Percentiles rank a stretch among this genome's conserved stretches.
Conservation (phyloP, 768 basidiomycete genomes). For the Amanita jacksonii region DNA sequence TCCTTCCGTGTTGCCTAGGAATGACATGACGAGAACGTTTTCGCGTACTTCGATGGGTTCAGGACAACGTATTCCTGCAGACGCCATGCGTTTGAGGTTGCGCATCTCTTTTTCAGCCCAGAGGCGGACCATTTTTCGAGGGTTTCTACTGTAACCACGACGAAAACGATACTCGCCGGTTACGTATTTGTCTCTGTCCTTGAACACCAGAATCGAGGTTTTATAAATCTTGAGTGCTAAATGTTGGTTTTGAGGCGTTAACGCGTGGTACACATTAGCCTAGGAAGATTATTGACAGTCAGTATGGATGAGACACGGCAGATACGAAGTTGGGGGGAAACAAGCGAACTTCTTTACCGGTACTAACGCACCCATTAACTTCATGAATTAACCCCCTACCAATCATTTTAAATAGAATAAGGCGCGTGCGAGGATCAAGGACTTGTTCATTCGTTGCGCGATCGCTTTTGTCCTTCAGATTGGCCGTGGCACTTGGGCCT, state of each 20-base stretch:
- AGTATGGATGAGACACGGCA: slow-evolving; percentile 2
- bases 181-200: slow-evolving; percentile 95
- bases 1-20: slow-evolving; percentile 73
- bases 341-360: slow-evolving; percentile 83
- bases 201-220: slow-evolving; percentile 95
- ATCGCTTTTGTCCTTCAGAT: slow-evolving; percentile 92
- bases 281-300: slow-evolving; percentile 20
- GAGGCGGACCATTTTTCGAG: slow-evolving; percentile 95
- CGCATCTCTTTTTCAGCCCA: slow-evolving; percentile 99
- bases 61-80: slow-evolving; percentile 82
- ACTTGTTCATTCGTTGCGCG: slow-evolving; percentile 97
- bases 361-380: slow-evolving; percentile 94
- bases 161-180: slow-evolving; percentile 94
- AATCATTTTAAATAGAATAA: slow-evolving; percentile 95
- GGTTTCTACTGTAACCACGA: slow-evolving; percentile 84
- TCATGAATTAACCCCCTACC: slow-evolving; percentile 80
- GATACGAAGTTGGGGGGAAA: slow-evolving; percentile 5
- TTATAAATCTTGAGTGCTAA: slow-evolving; percentile 97
- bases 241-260: slow-evolving; percentile 44
- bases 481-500: slow-evolving; percentile 79
- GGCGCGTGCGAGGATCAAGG: slow-evolving; percentile 87
- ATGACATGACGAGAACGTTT: slow-evolving; percentile 94
- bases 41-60: slow-evolving; percentile 90
- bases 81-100: slow-evolving; percentile 75
- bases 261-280: slow-evolving; percentile 97